A percentile compares a stretch with the other conserved stretches of the same genome.
phyloP scores from a whole-genome alignment of 306 rosid species.

The Pyrus communis region DNA sequence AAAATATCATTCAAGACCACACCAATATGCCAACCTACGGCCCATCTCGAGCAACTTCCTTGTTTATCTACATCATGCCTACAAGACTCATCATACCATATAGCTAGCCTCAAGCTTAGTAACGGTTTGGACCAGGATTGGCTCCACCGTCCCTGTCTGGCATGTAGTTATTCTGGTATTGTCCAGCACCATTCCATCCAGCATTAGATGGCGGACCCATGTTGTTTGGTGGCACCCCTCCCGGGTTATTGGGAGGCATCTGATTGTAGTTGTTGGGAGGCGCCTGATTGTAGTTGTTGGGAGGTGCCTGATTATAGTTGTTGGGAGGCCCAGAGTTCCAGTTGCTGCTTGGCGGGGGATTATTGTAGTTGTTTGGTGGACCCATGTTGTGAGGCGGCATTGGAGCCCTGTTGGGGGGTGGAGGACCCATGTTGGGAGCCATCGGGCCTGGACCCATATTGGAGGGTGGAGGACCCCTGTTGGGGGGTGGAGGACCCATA shows the following conservation, averaged over 20 bases:
- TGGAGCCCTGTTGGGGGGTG: background rate
- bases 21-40: background rate
- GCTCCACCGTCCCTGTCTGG: slow-evolving; percentile 28
- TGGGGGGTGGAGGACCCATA: slow-evolving; percentile 12
- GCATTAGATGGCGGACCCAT: slow-evolving; percentile 18
- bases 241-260: background rate
- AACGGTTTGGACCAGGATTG: slow-evolving; percentile 30
- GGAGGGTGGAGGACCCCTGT: slow-evolving; percentile 11
- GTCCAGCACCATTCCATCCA: slow-evolving; percentile 37
- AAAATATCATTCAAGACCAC: background rate
- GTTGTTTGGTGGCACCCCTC: slow-evolving; percentile 21
- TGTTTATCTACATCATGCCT: slow-evolving; percentile 14
- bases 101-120: slow-evolving; percentile 10
- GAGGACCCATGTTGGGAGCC: slow-evolving; percentile 5
- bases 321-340: slow-evolving; percentile 15
- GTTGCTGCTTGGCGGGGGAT: background rate
- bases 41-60: background rate
- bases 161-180: slow-evolving; percentile 25
- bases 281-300: slow-evolving; percentile 6
- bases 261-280: slow-evolving; percentile 11
- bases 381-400: slow-evolving; percentile 15
- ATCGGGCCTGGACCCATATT: background rate
- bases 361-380: slow-evolving; percentile 3
- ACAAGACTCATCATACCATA: slow-evolving; percentile 17
- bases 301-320: slow-evolving; percentile 12